Conservation (phyloP, 2,329 filamentous ascomycete genomes). For the Botrytis tulipae region DNA sequence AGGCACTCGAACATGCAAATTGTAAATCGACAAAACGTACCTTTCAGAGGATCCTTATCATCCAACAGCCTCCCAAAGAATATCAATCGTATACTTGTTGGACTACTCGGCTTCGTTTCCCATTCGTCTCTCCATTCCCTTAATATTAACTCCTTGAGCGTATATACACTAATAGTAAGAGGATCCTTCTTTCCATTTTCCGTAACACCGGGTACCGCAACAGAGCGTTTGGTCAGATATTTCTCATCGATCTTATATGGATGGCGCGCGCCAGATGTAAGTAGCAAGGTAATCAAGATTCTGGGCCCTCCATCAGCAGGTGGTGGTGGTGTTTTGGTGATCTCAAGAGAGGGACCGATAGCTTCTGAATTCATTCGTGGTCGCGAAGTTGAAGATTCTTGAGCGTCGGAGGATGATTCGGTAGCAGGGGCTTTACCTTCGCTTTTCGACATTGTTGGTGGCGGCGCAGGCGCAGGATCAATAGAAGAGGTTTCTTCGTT, state of each 20-base stretch:
- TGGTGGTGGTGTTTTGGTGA: conserved; percentile 10
- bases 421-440: conserved; percentile 14
- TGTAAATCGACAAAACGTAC: conserved; percentile 51
- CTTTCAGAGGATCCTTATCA: conserved; percentile 80
- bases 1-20: not conserved
- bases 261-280: conserved; percentile 79
- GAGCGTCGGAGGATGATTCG: not conserved
- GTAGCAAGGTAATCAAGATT: conserved; percentile 77
- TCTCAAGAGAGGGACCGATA: conserved; percentile 1
- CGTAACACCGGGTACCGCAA: conserved; percentile 67
- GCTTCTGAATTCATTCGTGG: not conserved
- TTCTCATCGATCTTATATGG: conserved; percentile 87
- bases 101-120: conserved; percentile 82
- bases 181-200: conserved; percentile 66
- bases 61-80: conserved; percentile 88
- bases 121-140: conserved; percentile 91
- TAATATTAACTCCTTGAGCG: conserved; percentile 89
- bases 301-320: conserved; percentile 42
- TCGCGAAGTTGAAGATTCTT: not conserved
- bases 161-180: conserved; percentile 89
- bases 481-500: not conserved
- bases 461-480: not conserved
- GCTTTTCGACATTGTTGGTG: conserved; percentile 2
- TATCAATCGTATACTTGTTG: conserved; percentile 86
- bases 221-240: conserved; percentile 78